Evolutionary conservation across 345 rosid genomes (phyloP), one percentile per base, ranked within the genome.

Genomic region (Eucalyptus victrix): DNA sequence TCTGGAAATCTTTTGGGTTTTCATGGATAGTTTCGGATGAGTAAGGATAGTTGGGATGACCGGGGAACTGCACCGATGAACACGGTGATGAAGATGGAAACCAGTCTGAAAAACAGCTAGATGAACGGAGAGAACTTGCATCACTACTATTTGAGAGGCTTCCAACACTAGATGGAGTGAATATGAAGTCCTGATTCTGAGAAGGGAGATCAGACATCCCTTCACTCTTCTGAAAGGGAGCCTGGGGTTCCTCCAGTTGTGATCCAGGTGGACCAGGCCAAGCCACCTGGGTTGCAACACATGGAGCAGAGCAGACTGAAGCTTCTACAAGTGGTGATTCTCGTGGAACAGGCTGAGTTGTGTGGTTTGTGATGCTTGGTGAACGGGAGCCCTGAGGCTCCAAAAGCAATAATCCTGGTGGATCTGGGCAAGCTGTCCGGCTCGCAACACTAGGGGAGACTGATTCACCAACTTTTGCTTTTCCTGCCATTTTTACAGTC

Each of bases 231-330:
- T 37, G 83, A 76, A 88, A 86, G 40, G 90, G n/a, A 58, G 87
- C 87, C 80, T 87, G 62, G 45, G 15, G 83, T 76, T 76, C 83
- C 47, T 53, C 87, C 83, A 10, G 60, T 49, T 19, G 86, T 30
- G 91, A 85, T 87, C 67, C 86, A 53, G 86, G 87, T 13, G 87
- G 90, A 44, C 49, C 90, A 85, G 89, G 86, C 91, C 89, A 60
- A 62, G 87, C 65, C 65, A 28, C 83, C 67, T 23, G 65, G 69
- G 65, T 53, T 30, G 86, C 76, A 40, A 28, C 49, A 44, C 72
- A 32, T 40, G 50, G 53, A 47, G 53, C n/a, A 42, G 72, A 58
- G 56, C 87, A 28, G 87, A 26, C 15, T 28, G 87, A 28, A 56
- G 47, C 28, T 76, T 76, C 83, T 45, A 54, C 89, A 72, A 21